These are phyloP conservation scores for Isoetes taiwanensis DNA, from an alignment of 75 land plant genomes.

Conservation along the genomic window DNA sequence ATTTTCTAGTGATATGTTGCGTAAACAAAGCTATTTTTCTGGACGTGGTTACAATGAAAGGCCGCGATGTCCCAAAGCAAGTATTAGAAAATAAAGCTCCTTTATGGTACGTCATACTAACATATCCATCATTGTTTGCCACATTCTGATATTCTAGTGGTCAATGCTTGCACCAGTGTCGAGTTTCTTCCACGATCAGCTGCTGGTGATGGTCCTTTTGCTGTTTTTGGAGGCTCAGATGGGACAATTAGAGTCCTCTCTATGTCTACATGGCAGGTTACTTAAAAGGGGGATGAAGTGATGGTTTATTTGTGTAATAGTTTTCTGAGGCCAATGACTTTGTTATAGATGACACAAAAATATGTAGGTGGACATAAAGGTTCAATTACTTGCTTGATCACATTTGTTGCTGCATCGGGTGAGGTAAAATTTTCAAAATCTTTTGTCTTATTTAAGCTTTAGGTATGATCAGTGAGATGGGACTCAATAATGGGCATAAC, in stretches of 20 bases:
- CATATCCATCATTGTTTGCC: not conserved
- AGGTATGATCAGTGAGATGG: too few species aligned
- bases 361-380: slow-evolving; percentile 98
- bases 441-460: too few species aligned
- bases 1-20: slow-evolving; percentile 97
- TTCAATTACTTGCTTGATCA: slow-evolving; percentile 76
- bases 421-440: slow-evolving; percentile 45
- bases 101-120: slow-evolving; percentile 70
- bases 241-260: slow-evolving; percentile 96
- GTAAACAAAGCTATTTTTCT: slow-evolving; percentile 94
- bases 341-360: slow-evolving; percentile 66
- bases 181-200: slow-evolving; percentile 77
- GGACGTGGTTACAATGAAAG: slow-evolving; percentile 97
- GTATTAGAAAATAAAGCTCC: slow-evolving; percentile 86
- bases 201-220: slow-evolving; percentile 78
- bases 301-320: not conserved
- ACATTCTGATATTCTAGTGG: not conserved
- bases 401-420: slow-evolving; percentile 78
- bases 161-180: slow-evolving; percentile 54
- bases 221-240: slow-evolving; percentile 98
- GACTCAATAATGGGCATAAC: too few species aligned
- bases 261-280: slow-evolving; percentile 92
- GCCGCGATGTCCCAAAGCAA: slow-evolving; percentile 93
- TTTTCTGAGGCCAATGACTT: not conserved
- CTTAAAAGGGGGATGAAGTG: not conserved